These are phyloP conservation scores for Ophiocordyceps polyrhachis-furcata DNA, from an alignment of 2,329 filamentous ascomycete genomes.

Conservation along the genomic window DNA sequence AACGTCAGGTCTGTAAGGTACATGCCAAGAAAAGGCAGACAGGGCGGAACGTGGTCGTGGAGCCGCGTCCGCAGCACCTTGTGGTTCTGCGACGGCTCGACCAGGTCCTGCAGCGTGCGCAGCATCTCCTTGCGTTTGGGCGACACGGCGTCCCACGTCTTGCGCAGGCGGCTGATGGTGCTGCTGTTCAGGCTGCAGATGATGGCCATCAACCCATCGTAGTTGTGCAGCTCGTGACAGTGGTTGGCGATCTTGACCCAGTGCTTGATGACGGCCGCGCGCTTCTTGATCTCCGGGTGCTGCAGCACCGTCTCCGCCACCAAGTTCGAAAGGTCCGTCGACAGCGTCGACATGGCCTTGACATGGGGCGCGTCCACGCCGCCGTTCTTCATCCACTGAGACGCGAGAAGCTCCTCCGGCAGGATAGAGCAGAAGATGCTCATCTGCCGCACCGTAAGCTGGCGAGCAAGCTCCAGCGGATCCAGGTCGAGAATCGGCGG, in stretches of 20 bases:
- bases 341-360: constrained; percentile 80
- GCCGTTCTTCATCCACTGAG: constrained; percentile 84
- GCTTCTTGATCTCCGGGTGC: constrained; percentile 79
- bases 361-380: constrained; percentile 71
- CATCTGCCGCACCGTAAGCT: constrained; percentile 85
- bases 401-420: constrained; percentile 76
- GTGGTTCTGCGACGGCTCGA: constrained; percentile 84
- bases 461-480: constrained; percentile 72
- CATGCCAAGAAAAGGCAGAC: constrained; percentile 87
- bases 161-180: constrained; percentile 70
- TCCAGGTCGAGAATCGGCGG: constrained; percentile 82
- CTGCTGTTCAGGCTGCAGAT: constrained; percentile 87
- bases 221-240: constrained; percentile 82
- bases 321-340: constrained; percentile 80
- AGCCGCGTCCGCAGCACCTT: constrained; percentile 67
- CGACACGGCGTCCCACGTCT: constrained; percentile 82
- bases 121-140: constrained; percentile 66
- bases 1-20: constrained; percentile 95
- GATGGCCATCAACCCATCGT: constrained; percentile 92
- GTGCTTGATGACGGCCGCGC: constrained; percentile 80
- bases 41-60: constrained; percentile 74
- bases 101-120: constrained; percentile 61
- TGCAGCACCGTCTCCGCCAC: constrained; percentile 86
- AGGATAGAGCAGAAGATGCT: constrained; percentile 79
- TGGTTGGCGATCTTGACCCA: constrained; percentile 91